Evolutionary conservation across 2,329 filamentous ascomycete species (phyloP).

Genomic region (Amylocarpus encephaloides): DNA sequence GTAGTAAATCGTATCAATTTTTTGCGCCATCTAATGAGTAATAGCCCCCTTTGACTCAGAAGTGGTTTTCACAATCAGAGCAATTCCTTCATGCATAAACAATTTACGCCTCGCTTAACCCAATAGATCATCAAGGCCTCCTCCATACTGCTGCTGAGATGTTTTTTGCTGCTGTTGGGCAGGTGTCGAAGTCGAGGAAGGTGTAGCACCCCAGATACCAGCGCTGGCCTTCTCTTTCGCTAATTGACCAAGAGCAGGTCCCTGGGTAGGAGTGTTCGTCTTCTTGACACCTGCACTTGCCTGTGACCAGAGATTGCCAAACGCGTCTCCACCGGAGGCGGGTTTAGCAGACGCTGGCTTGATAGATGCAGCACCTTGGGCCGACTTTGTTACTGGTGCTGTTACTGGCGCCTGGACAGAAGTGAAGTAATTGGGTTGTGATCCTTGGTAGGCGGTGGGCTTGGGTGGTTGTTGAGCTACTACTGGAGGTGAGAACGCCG

Average conservation of each 20-base stretch:
- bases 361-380: slow-evolving; percentile 32
- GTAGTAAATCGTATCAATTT: no score
- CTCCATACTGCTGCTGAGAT: slow-evolving; percentile 31
- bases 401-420: slow-evolving; percentile 54
- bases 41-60: no score
- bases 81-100: no score
- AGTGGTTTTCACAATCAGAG: no score
- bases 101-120: slow-evolving; percentile 28
- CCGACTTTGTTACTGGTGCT: slow-evolving; percentile 29
- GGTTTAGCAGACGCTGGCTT: slow-evolving; percentile 47
- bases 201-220: slow-evolving; percentile 81
- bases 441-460: slow-evolving; percentile 62
- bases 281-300: slow-evolving; percentile 72
- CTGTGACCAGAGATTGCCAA: slow-evolving; percentile 73
- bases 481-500: slow-evolving; percentile 50
- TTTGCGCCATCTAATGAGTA: no score
- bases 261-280: slow-evolving; percentile 52
- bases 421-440: slow-evolving; percentile 91
- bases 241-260: slow-evolving; percentile 82
- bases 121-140: slow-evolving; percentile 39
- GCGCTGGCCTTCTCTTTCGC: slow-evolving; percentile 97
- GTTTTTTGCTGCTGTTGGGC: slow-evolving; percentile 18
- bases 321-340: slow-evolving; percentile 69
- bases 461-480: slow-evolving; percentile 35
- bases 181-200: slow-evolving; percentile 29